Evolutionary conservation across 2,329 filamentous ascomycete species (phyloP).

Genomic region (Xenoacremonium recifei): DNA sequence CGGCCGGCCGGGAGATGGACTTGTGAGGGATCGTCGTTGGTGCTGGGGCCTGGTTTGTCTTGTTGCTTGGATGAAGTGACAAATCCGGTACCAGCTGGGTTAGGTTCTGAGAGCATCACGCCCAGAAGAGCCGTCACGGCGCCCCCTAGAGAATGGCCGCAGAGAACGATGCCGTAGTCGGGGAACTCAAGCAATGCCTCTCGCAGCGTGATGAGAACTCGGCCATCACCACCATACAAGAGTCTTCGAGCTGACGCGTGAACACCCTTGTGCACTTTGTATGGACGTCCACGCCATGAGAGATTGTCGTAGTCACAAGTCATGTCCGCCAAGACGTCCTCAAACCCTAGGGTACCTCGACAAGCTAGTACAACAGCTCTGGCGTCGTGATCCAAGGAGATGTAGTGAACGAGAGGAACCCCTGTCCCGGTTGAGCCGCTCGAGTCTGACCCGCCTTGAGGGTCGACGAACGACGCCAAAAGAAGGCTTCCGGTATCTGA

Average conservation of each 20-base stretch:
- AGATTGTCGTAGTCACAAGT: constrained; percentile 71
- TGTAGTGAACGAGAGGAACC: constrained; percentile 70
- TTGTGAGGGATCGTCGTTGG: constrained; percentile 26
- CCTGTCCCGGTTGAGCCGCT: constrained; percentile 64
- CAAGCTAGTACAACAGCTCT: constrained; percentile 72
- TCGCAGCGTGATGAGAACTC: constrained; percentile 64
- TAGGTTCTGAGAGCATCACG: constrained; percentile 67
- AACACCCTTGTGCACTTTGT: constrained; percentile 73
- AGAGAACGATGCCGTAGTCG: constrained; percentile 68
- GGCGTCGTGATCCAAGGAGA: constrained; percentile 69
- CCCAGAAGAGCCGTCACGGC: constrained; percentile 69
- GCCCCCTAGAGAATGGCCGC: constrained; percentile 67
- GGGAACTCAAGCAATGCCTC: constrained; percentile 64
- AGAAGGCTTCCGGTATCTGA: constrained; percentile 58
- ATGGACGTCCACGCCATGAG: constrained; percentile 59
- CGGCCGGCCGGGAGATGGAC: constrained; percentile 63
- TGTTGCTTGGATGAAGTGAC: constrained; percentile 54
- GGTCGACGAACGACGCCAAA: constrained; percentile 69
- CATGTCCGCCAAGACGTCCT: constrained; percentile 72
- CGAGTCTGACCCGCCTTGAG: constrained; percentile 64
- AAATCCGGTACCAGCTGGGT: constrained; percentile 54
- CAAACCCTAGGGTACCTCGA: constrained; percentile 69
- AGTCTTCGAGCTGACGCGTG: constrained; percentile 69
- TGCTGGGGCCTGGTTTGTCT: constrained; percentile 31
- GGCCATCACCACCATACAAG: constrained; percentile 64